Evolutionary conservation across 2,329 filamentous ascomycete species (phyloP).

Genomic region (Aspergillus latus): DNA sequence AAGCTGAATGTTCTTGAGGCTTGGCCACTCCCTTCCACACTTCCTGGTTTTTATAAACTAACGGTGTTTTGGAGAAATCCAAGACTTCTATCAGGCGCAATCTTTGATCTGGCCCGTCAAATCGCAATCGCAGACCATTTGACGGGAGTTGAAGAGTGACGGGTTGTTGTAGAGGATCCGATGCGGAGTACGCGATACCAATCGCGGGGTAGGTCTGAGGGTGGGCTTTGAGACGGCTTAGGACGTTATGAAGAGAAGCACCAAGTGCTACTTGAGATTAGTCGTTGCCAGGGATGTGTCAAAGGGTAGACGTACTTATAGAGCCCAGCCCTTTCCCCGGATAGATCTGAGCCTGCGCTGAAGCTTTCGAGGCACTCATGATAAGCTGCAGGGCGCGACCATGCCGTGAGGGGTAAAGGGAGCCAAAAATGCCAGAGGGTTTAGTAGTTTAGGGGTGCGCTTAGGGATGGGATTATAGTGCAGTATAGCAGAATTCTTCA

Average conservation of each 20-base stretch:
- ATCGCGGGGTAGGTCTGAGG: constrained; percentile 79
- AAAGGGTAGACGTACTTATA: constrained; percentile 45
- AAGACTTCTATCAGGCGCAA: constrained; percentile 86
- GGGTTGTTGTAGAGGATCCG: constrained; percentile 70
- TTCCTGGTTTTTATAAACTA: constrained; percentile 79
- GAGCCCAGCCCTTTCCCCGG: constrained; percentile 68
- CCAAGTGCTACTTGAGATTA: constrained; percentile 67
- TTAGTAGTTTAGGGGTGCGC: neutral
- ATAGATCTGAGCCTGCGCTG: constrained; percentile 58
- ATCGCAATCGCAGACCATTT: constrained; percentile 86
- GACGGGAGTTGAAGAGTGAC: constrained; percentile 73
- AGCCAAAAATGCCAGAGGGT: neutral
- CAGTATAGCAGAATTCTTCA: neutral
- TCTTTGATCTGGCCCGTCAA: constrained; percentile 90
- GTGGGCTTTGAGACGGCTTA: constrained; percentile 85
- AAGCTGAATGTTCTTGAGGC: constrained; percentile 31
- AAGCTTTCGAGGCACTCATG: constrained; percentile 38
- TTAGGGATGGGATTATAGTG: neutral
- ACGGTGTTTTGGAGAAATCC: constrained; percentile 81
- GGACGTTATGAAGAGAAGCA: constrained; percentile 83
- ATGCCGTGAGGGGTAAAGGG: constrained; percentile 17
- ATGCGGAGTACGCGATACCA: constrained; percentile 76
- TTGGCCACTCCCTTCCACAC: constrained; percentile 61
- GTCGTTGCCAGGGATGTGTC: constrained; percentile 17
- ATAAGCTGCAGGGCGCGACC: constrained; percentile 18